Conservation (phyloP, 2,329 filamentous ascomycete genomes). For the Colletotrichum chlorophyti region DNA sequence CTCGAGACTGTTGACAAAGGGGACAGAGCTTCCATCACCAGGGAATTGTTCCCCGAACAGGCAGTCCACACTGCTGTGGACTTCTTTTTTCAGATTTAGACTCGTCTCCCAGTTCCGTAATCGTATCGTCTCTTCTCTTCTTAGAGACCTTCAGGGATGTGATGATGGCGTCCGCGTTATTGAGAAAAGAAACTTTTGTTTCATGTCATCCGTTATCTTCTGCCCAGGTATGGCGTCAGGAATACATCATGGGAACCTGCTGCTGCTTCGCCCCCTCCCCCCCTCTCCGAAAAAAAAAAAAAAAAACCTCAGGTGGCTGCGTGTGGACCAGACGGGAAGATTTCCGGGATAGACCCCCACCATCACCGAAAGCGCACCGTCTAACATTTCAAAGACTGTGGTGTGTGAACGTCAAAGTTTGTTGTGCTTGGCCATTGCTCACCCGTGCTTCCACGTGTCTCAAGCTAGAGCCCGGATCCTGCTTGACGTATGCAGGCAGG, state of each 20-base stretch:
- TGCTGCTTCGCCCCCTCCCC: constrained; percentile 17
- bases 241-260: constrained; percentile 1
- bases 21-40: too few species aligned
- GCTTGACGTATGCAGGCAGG: constrained; percentile 25
- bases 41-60: background rate
- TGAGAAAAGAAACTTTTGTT: constrained; percentile 16
- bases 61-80: background rate
- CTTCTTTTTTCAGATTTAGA: background rate
- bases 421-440: constrained; percentile 12
- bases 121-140: background rate
- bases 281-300: too few species aligned
- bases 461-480: constrained; percentile 12
- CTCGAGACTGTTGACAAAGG: constrained; percentile 7
- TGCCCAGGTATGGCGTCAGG: constrained; percentile 1
- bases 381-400: background rate
- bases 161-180: too few species aligned
- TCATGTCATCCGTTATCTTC: constrained; percentile 14
- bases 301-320: too few species aligned
- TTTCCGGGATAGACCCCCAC: constrained; percentile 22
- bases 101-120: background rate
- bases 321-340: constrained; percentile 17
- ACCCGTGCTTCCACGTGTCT: constrained; percentile 25
- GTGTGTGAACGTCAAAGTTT: constrained; percentile 6
- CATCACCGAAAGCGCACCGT: background rate
- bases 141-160: too few species aligned